Evolutionary conservation across 1,139 yeast species (phyloP), one percentile per base, ranked within the genome.

Genomic region (Nadsonia commutata): DNA sequence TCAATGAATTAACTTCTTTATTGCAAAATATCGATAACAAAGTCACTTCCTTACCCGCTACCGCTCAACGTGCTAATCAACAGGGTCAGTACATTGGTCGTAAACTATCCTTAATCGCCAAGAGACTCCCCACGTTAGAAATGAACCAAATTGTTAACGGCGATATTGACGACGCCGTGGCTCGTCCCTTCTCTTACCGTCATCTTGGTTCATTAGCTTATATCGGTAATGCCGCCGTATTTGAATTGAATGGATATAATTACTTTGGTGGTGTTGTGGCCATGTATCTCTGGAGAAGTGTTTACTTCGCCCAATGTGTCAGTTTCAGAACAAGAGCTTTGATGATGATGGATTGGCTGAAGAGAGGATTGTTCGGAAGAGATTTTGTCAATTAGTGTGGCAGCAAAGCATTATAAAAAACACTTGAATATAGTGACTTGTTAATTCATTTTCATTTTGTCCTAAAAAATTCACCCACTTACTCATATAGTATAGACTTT

Each of bases 41-140:
- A 56, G 72, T 77, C 44, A 76, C 81, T 3, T 72, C 80, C 1
- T 58, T 77, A 49, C 81, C 82, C 2, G 80, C 81, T 11, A 77
- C 82, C 2, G 82, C 82, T 8, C 83, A 76, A 58, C 66, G 81
- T 43, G 82, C 82, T 2, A 66, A 71, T 49, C 83, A 77, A 58
- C 81, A 77, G 55, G 82, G 83, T 46, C 62, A 63, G 42, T 77
- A 76, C 52, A 56, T 77, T 21, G 82, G 78, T 45, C 67, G 69
- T 49, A 76, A 76, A 56, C 59, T 77, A 40, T 66, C 70, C 41
- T 67, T 67, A 43, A 53, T 76, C 17, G 74, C 76, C 5, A 63
- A 63, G 40, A 52, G 63, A 9, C 59, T 63, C 8, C 50, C 49
- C 2, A 57, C 67, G 2, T 52, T 69, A 39, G 57, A 61, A n/a